Base-by-base conservation (phyloP, 192 early-diverging fungal genomes). In the Linnemannia exigua region DNA sequence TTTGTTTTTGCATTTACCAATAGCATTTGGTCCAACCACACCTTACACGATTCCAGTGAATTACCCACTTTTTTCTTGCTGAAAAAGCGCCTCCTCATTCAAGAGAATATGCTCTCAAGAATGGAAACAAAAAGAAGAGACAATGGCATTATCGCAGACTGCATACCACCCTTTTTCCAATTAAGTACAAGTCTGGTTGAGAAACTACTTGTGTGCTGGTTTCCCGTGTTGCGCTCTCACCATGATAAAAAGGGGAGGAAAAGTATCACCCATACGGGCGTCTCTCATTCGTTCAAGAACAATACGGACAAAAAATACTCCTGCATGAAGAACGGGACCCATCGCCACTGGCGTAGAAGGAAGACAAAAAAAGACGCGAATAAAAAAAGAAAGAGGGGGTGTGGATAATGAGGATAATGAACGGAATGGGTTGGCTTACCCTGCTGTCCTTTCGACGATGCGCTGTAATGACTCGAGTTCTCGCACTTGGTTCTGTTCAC, bases 381-480 rank as follows among this genome's bases (percentile, higher is more conserved):
- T 36, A 20, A 9, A 31, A 19, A 41, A 74, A 7, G 48, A 51
- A 36, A 37, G 35, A 36, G n/a, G 28, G 14, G 58, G 58, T 5
- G 28, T 14, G 12, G 58, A 63, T 33, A 63, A 15, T 14, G 28
- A 51, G 3, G 28, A 68, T 48, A 46, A 38, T 31, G 48, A n/a
- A 66, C 19, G 9, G 33, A 11, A 0, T 63, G 28, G 4, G 11
- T 16, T n/a, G 38, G 70, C 84, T 68, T 86, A 86, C 84, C 84
- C 84, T 54, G 84, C 84, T 67, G 84, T 86, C 61, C 78, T 41
- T 37, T 86, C 84, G 20, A 86, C 84, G 52, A 86, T 86, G 15
- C 84, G 77, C 51, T 86, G 84, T 77, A 86, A 48, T 68, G 84
- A 86, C 50, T 86, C 78, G 61, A 86, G 71, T 72, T 86, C 84